Evolutionary conservation across 768 basidiomycete species (phyloP).

Genomic region (Ephemerocybe angulata): DNA sequence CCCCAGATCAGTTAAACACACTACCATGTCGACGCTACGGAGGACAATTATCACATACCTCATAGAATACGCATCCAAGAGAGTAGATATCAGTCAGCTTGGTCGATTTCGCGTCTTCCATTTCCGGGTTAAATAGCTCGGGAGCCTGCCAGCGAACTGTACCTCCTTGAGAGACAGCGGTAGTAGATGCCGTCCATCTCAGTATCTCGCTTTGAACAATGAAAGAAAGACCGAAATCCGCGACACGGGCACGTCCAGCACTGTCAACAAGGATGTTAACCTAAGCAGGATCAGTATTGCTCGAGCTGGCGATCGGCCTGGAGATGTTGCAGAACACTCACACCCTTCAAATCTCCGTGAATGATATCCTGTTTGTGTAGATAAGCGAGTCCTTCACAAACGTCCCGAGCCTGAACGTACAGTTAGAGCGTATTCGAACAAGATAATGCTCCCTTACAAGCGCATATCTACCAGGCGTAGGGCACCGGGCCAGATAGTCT

Average conservation of each 20-base stretch:
- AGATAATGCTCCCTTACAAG: too few species aligned
- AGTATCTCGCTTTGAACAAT: conserved; percentile 14
- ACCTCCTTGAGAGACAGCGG: conserved; percentile 1
- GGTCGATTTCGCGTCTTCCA: background rate
- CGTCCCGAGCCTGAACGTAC: conserved; percentile 8
- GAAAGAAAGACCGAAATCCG: conserved; percentile 18
- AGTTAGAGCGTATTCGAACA: background rate
- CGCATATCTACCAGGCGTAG: background rate
- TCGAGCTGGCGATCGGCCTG: background rate
- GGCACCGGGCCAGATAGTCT: conserved; percentile 1
- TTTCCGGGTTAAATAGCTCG: conserved; percentile 12
- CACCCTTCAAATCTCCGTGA: conserved; percentile 19
- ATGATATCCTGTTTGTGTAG: conserved; percentile 14
- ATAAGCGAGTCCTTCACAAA: conserved; percentile 14
- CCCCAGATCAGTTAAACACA: too few species aligned
- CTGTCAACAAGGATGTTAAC: conserved; percentile 16
- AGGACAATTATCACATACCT: too few species aligned
- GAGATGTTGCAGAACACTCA: background rate
- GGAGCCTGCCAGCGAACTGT: conserved; percentile 19
- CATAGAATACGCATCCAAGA: conserved; percentile 17
- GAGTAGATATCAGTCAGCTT: conserved; percentile 18
- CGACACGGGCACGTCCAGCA: conserved; percentile 11
- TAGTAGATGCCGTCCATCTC: conserved; percentile 10
- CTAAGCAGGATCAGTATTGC: background rate
- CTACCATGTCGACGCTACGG: too few species aligned